Evolutionary conservation across 495 filamentous ascomycete species (phyloP), one percentile per base, ranked within the genome.

Genomic region (Trichocladium uniseriatum): DNA sequence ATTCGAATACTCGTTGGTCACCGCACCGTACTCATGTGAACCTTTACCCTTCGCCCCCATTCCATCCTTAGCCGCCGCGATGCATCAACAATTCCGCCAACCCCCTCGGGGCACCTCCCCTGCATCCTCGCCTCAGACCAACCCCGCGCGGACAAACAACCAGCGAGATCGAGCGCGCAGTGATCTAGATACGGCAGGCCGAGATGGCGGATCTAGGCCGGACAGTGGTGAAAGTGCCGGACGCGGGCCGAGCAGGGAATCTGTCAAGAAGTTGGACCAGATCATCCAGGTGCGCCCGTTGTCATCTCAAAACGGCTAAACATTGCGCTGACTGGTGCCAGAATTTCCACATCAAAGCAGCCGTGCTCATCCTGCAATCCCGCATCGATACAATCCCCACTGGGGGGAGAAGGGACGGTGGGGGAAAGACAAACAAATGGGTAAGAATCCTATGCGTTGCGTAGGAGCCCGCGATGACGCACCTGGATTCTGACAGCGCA

Each of bases 321-420:
- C 24, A 3, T 3, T 27, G 8, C 4, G 57, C 63, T 53, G 38
- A 52, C 49, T 41, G 39, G 20, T 50, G 22, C 21, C 65, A 97
- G 88, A 94, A 94, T 61, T 94, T 94, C 64, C 84, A 88, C 65
- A 81, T 77, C 43, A 98, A 97, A 72, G 83, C 87, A 31, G 86
- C 89, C 48, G 78, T 92, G 48, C 79, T 92, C 34, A 84, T 98
- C 42, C 68, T 95, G 15, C 82, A 89, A 44, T 82, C 87, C 28
- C 78, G 92, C 44, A 77, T 88, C 40, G 73, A 79, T 38, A 74
- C 88, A 9, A 79, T 81, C 21, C 84, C 78, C 18, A 56, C 71
- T 64, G 79, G 72, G 49, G 65, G 58, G 71, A 81, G 67, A 70
- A 80, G 56, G 34, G 74, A 43, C 58, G 68, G 15, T 35, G 57